Evolutionary conservation across 2,329 filamentous ascomycete species (phyloP).

Genomic region (Neofusicoccum cordaticola): DNA sequence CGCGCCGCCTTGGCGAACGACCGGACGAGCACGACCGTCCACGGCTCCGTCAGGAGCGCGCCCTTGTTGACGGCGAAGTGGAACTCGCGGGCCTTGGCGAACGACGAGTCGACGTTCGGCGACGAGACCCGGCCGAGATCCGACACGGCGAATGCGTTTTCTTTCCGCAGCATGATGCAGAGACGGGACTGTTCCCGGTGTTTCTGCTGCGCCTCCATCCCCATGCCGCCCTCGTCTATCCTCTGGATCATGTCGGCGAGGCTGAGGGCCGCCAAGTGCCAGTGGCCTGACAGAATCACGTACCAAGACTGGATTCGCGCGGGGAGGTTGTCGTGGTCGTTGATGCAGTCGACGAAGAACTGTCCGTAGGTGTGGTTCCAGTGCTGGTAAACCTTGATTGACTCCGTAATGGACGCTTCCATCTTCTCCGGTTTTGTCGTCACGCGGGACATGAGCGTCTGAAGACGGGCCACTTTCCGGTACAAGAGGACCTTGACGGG

Average conservation of each 20-base stretch:
- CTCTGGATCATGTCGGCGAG: slow-evolving; percentile 54
- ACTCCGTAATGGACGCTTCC: slow-evolving; percentile 49
- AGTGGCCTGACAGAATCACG: slow-evolving; percentile 56
- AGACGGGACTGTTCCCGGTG: slow-evolving; percentile 32
- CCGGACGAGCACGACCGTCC: slow-evolving; percentile 56
- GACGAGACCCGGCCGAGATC: slow-evolving; percentile 51
- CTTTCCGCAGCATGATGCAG: slow-evolving; percentile 40
- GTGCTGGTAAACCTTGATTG: slow-evolving; percentile 52
- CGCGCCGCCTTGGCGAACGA: slow-evolving; percentile 51
- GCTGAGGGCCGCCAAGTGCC: slow-evolving; percentile 56
- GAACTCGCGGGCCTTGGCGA: slow-evolving; percentile 42
- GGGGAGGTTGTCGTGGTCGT: slow-evolving; percentile 50
- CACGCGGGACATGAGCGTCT: slow-evolving; percentile 49
- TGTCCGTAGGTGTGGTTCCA: slow-evolving; percentile 54
- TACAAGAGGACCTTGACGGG: slow-evolving; percentile 60
- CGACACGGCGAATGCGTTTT: slow-evolving; percentile 47
- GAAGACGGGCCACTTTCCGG: slow-evolving; percentile 55
- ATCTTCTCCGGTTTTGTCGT: slow-evolving; percentile 34
- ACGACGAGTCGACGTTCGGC: slow-evolving; percentile 27
- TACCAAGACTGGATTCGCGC: slow-evolving; percentile 60
- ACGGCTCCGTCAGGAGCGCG: slow-evolving; percentile 59
- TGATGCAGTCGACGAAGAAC: slow-evolving; percentile 53
- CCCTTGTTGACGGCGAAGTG: slow-evolving; percentile 55
- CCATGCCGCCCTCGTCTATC: slow-evolving; percentile 43
- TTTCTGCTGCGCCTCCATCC: slow-evolving; percentile 25